Evolutionary conservation across 2,329 filamentous ascomycete species (phyloP), one percentile per base, ranked within the genome.

Genomic region (Aaosphaeria pasadenensis): DNA sequence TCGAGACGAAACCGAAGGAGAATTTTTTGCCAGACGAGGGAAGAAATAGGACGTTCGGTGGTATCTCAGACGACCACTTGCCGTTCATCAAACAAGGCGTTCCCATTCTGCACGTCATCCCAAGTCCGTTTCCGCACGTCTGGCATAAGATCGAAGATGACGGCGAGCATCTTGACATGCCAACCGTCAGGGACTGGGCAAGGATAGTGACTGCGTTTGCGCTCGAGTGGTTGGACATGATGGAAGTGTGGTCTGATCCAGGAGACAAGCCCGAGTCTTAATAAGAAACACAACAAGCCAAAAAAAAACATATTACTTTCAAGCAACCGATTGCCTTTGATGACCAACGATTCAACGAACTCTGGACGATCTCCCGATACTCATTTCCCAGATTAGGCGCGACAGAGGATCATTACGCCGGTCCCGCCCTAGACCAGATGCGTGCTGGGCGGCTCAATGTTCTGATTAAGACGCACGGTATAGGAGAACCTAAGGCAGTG

Each of bases 141-240:
- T 99, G 94, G 94, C 94, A 99, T 72, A 86, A 78, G 1, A 83
- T 91, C 60, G 74, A 85, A 0, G 94, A 99, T 64, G 86, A 96
- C 59, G 92, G 84, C 2, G 84, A 86, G 56, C 88, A 97, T 71
- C 73, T 99, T 47, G 90, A 99, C 68, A 74, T 86, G 56, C 77
- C 82, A 6, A 92, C 88, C 0, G 82, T 91, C 33, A 81, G 88
- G 59, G 94, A 99, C 69, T 99, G 94, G 94, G 83, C 87, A 13
- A 85, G 82, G 66, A 85, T 99, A 43, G 77, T 92, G 5, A 86
- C 88, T 1, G 91, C 85, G 0, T 99, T 97, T 73, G 81, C 85
- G 32, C 86, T 88, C 0, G 92, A 97, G 71, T 97, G 91, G 91
- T 83, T 97, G 82, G 91, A 95, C 56, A 71, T 97, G 51, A 84